Base-by-base conservation (phyloP, 73 alveolate genomes). In the Stentor coeruleus region DNA sequence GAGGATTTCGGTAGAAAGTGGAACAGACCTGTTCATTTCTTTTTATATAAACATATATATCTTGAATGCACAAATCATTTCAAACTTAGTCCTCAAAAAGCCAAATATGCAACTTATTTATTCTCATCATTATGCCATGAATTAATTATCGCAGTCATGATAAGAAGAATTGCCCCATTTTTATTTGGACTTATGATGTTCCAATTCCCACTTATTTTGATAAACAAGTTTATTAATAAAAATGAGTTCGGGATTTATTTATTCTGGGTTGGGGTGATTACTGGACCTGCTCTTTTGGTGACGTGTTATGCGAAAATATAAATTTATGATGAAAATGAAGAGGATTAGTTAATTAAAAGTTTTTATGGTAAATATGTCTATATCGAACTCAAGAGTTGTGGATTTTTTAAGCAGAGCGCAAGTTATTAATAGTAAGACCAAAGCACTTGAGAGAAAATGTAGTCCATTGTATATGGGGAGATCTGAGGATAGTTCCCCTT, bases 21-120 rank as follows among this genome's bases (percentile, higher is more conserved):
- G 89, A 86, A 86, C 58, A 86, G 59, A 55, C 58, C 84, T 35
- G 92, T 86, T 36, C 92, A 86, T 86, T 86, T 81, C 57, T 86
- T 74, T 58, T 74, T 86, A n/a, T 83, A 86, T 59, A 76, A 84
- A 39, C 90, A 84, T 84, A 40, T 77, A 39, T 84, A 84, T 55
- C 81, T 84, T 79, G 90, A 84, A 39, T 72, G 59, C 39, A 11
- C 58, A 76, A 41, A 14, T 3, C 26, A 86, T 30, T 84, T 26
- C 49, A 77, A 57, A 38, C 49, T 75, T 1, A 84, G 86, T 20
- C 76, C 39, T 20, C 58, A 74, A 36, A 15, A 84, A 41, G 84
- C 86, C 0, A 77, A 36, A n/a, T 20, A 74, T n/a, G 3, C 31
- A 55, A 84, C 90, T 0, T 77, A 55, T 37, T 15, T 77, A 6